phyloP scores from a whole-genome alignment of 305 asterid species.

The Rubia peregrina region DNA sequence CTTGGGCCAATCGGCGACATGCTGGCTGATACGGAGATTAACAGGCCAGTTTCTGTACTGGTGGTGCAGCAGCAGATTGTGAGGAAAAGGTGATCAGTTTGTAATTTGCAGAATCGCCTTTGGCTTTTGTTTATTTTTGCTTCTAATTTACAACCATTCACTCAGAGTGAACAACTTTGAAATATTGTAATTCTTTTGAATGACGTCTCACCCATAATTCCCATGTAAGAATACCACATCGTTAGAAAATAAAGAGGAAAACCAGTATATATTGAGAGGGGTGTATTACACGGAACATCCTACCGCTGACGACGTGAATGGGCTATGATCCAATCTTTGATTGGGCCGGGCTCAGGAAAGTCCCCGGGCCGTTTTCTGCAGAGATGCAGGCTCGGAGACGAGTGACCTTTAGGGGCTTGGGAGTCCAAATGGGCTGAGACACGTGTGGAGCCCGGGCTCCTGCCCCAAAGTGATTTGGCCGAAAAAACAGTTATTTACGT shows the following conservation, averaged over 20 bases:
- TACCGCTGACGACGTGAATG: constrained; percentile 3
- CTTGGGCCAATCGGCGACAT: constrained; percentile 84
- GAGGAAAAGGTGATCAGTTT: constrained; percentile 19
- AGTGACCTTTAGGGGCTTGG: constrained; percentile 4
- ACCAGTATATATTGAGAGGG: neutral
- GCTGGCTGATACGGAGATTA: constrained; percentile 60
- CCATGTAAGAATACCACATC: neutral
- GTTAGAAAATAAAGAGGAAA: neutral
- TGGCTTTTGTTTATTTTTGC: neutral
- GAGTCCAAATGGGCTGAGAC: constrained; percentile 6
- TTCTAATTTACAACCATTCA: neutral
- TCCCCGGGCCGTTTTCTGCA: constrained; percentile 10
- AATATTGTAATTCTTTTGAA: neutral
- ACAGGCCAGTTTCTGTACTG: constrained; percentile 52
- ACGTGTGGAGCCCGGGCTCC: constrained; percentile 6
- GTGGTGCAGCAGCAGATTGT: constrained; percentile 66
- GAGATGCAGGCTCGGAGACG: constrained; percentile 12
- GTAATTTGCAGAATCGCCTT: neutral
- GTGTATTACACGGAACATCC: too few species aligned
- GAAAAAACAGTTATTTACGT: neutral
- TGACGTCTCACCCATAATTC: too few species aligned
- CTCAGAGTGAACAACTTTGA: neutral
- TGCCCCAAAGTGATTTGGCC: constrained; percentile 2
- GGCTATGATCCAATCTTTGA: neutral
- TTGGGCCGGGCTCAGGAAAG: constrained; percentile 4